Evolutionary conservation across 805 yeast species (phyloP).

Genomic region (Priceomyces melissophilus): DNA sequence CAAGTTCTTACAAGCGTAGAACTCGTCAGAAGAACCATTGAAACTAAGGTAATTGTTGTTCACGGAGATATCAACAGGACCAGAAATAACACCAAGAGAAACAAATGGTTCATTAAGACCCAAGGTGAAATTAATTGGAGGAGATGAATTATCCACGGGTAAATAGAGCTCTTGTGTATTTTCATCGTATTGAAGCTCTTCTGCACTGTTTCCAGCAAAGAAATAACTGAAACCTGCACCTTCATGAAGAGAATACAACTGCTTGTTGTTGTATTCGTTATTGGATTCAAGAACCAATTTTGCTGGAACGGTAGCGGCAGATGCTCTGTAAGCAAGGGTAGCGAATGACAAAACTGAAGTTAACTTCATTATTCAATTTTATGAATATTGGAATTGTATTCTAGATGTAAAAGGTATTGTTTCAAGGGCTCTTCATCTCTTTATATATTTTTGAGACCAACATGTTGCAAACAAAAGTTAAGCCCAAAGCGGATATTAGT

Average conservation of each 20-base stretch:
- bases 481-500: too few relatives aligned
- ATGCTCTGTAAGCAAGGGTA: not conserved
- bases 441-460: too few relatives aligned
- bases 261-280: constrained; percentile 23
- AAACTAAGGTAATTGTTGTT: constrained; percentile 13
- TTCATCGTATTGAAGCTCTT: constrained; percentile 20
- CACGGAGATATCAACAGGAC: constrained; percentile 10
- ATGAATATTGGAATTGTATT: too few relatives aligned
- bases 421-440: too few relatives aligned
- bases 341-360: constrained; percentile 1
- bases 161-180: too few relatives aligned
- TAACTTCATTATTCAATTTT: constrained; percentile 1
- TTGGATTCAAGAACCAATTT: constrained; percentile 22
- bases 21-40: constrained; percentile 15
- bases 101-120: too few relatives aligned
- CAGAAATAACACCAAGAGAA: constrained; percentile 5
- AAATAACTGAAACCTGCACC: constrained; percentile 46
- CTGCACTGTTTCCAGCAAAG: constrained; percentile 23
- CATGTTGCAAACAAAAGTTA: too few relatives aligned
- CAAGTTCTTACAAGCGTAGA: constrained; percentile 25
- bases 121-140: too few relatives aligned
- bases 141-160: too few relatives aligned
- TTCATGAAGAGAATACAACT: constrained; percentile 32
- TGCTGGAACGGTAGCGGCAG: constrained; percentile 6
- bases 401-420: too few relatives aligned